Base-by-base conservation (phyloP, 164 flowering plant genomes). In the Umbilicus rupestris region DNA sequence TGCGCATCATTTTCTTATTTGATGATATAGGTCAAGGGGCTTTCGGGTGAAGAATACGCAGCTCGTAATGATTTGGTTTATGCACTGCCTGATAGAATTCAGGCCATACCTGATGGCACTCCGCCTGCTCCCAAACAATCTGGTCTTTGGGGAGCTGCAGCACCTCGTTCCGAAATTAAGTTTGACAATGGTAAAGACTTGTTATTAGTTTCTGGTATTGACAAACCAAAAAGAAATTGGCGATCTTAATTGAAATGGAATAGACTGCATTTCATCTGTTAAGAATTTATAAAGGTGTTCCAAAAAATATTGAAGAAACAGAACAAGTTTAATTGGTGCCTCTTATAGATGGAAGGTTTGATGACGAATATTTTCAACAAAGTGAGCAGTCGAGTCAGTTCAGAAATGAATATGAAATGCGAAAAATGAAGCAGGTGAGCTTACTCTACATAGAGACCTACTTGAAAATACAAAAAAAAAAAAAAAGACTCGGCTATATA, bases 401-500 rank as follows among this genome's bases (percentile, higher is more conserved):
- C 70, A 87, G 87, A 78, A 81, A 83, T 64, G 96, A 94, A 69
- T 89, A 78, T 79, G 97, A 89, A 79, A 91, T 89, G 99, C 83
- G 96, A 62, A 94, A 77, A 81, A 74, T 88, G 69, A 89, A 78
- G 73, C 96, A 92, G 90, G 97, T 74, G 81, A 75, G 77, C 35
- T 2, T 28, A 12, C 49, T 3, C 26, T 24, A 14, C 39, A 17
- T 2, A 60, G 44, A 47, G 22, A 47, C 7, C 55, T 47, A n/a
- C 55, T 47, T 20, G 55, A 47, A 47, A 47, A 11, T 7, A n/a
- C 24, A 41, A 14, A 9, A 41, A 41, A 0, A 6, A 41, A 41
- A 41, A 9, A 41, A 9, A 14, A n/a, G n/a, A n/a, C n/a, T n/a
- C n/a, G n/a, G 44, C 44, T 10, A 41, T 41, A 6, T 14, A 41